Evolutionary conservation across 371 early-diverging fungal genomes (phyloP).

Genomic region (Mortierella sp.): DNA sequence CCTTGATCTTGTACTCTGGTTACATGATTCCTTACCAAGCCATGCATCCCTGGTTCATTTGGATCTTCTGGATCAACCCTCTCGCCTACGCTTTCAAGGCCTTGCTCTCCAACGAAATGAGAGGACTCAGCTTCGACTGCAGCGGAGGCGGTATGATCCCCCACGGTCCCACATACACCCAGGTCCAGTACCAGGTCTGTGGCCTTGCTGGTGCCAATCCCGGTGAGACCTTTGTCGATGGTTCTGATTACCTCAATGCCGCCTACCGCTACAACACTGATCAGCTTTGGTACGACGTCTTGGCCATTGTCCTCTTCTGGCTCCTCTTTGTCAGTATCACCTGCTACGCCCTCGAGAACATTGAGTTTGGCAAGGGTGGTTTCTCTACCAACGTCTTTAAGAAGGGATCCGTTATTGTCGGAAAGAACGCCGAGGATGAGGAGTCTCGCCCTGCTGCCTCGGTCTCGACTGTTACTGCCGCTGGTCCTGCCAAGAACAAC

Average conservation of each 20-base stretch:
- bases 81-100: slow-evolving; percentile 79
- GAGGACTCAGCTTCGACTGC: slow-evolving; percentile 70
- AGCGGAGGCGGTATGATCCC: slow-evolving; percentile 66
- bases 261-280: slow-evolving; percentile 59
- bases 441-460: slow-evolving; percentile 19
- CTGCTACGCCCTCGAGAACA: slow-evolving; percentile 59
- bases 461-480: slow-evolving; percentile 24
- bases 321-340: slow-evolving; percentile 59
- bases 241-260: slow-evolving; percentile 68
- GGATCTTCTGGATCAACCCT: slow-evolving; percentile 84
- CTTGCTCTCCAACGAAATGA: slow-evolving; percentile 81
- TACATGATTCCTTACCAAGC: slow-evolving; percentile 72
- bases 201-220: slow-evolving; percentile 70
- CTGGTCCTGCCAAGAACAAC: slow-evolving; percentile 10
- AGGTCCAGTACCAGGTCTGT: slow-evolving; percentile 72
- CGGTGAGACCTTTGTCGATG: slow-evolving; percentile 66
- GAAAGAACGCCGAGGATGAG: slow-evolving; percentile 26
- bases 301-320: slow-evolving; percentile 64
- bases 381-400: slow-evolving; percentile 67
- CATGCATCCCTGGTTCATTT: slow-evolving; percentile 81
- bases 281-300: slow-evolving; percentile 60
- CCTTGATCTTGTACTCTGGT: slow-evolving; percentile 72
- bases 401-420: slow-evolving; percentile 34
- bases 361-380: slow-evolving; percentile 66
- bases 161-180: slow-evolving; percentile 65